These are phyloP conservation scores for Saccharum hybrid DNA, from an alignment of 202 grass and related monocot genomes.

Conservation along the genomic window DNA sequence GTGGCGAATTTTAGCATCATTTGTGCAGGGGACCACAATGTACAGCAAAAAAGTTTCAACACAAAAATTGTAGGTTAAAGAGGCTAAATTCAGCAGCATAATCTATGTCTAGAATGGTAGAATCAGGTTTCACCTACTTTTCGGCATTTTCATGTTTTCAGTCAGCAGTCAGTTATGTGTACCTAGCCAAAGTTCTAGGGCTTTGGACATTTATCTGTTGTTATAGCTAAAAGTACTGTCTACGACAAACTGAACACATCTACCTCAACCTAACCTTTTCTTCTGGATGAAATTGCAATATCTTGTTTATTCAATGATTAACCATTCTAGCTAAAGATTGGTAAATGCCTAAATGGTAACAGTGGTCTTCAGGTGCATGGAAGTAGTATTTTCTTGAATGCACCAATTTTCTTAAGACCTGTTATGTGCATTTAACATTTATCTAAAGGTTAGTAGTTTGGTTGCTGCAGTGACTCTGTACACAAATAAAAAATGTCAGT, in stretches of 20 bases:
- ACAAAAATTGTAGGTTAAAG: neutral
- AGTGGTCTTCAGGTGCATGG: neutral
- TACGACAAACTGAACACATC: neutral
- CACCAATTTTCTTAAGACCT: neutral
- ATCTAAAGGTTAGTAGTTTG: neutral
- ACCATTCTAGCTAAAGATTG: neutral
- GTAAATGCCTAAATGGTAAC: neutral
- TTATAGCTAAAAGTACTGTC: neutral
- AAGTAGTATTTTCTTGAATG: neutral
- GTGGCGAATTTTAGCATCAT: neutral
- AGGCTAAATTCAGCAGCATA: neutral
- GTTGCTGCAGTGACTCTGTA: neutral
- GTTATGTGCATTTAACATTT: neutral
- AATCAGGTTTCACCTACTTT: neutral
- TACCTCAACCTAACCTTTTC: neutral
- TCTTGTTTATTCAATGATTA: neutral
- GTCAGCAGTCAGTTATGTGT: neutral
- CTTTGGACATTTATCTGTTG: neutral
- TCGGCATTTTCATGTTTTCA: neutral
- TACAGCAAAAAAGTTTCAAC: neutral
- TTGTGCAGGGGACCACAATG: neutral
- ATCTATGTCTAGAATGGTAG: neutral
- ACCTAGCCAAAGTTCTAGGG: neutral
- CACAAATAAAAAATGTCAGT: neutral
- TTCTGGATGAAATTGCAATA: neutral